Conservation (phyloP, 495 filamentous ascomycete genomes). For the Penicillium coprophilum region DNA sequence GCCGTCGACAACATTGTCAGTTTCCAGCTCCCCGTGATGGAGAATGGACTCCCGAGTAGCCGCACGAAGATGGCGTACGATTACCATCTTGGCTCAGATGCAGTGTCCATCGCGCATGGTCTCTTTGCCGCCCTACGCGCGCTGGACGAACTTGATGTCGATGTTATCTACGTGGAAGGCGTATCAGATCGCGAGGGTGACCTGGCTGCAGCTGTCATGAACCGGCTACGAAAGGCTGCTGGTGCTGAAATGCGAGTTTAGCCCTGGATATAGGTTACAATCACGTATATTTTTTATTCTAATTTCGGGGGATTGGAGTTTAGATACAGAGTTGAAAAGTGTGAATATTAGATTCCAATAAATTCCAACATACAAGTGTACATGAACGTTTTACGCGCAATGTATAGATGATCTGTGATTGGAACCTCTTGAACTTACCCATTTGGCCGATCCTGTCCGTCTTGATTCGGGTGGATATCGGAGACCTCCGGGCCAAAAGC, state of each 20-base stretch:
- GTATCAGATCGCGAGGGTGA: conserved; percentile 72
- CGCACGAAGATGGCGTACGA: conserved; percentile 42
- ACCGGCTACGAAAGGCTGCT: conserved; percentile 87
- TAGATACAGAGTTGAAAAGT: conserved; percentile 1
- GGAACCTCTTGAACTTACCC: conserved; percentile 19
- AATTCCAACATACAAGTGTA: not conserved
- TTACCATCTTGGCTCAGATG: conserved; percentile 64
- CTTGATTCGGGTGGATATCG: conserved; percentile 1
- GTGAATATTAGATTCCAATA: conserved; percentile 7
- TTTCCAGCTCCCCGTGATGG: conserved; percentile 35
- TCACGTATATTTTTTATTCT: conserved; percentile 8
- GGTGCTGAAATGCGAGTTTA: conserved; percentile 45
- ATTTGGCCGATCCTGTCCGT: not conserved
- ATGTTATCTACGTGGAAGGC: conserved; percentile 90
- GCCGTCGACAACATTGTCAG: conserved; percentile 32
- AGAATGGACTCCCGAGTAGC: conserved; percentile 22
- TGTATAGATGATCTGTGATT: not conserved
- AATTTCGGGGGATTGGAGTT: not conserved
- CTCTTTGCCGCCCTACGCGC: conserved; percentile 85
- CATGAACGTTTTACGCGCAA: not conserved
- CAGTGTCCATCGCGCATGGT: conserved; percentile 73
- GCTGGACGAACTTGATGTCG: conserved; percentile 74
- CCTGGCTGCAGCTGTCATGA: conserved; percentile 95
- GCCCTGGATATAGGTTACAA: conserved; percentile 7
- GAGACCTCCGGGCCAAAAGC: conserved; percentile 22